Evolutionary conservation across 495 filamentous ascomycete genomes (phyloP).

Genomic region (Hypoxylon fragiforme): DNA sequence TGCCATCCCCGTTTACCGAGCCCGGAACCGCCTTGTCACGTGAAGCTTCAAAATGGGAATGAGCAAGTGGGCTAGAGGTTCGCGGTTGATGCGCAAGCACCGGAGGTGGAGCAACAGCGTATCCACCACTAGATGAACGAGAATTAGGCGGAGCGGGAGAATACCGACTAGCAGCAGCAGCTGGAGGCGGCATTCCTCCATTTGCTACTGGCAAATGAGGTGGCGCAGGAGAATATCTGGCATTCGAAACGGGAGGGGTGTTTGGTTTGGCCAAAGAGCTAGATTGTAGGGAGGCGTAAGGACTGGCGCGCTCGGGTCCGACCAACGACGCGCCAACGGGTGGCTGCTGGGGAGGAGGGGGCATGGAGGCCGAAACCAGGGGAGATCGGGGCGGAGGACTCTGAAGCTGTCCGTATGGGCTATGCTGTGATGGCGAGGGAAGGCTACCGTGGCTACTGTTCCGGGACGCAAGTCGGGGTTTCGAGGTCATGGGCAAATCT

Average conservation of each 20-base stretch:
- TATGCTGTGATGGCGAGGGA: conserved; percentile 45
- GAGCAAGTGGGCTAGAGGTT: conserved; percentile 82
- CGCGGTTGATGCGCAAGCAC: conserved; percentile 75
- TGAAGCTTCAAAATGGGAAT: conserved; percentile 64
- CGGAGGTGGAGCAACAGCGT: conserved; percentile 49
- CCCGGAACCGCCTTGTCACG: conserved; percentile 44
- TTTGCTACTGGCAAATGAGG: conserved; percentile 44
- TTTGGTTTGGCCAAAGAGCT: conserved; percentile 44
- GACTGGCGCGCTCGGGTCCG: conserved; percentile 62
- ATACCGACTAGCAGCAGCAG: conserved; percentile 50
- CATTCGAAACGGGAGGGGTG: conserved; percentile 41
- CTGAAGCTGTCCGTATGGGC: conserved; percentile 37
- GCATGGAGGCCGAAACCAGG: conserved; percentile 28
- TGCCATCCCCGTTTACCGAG: conserved; percentile 36
- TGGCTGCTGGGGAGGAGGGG: conserved; percentile 32
- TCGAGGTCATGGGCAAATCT: conserved; percentile 73
- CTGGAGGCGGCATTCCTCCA: conserved; percentile 42
- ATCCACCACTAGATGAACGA: conserved; percentile 43
- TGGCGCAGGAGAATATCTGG: conserved; percentile 66
- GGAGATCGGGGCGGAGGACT: conserved; percentile 33
- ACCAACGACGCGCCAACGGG: conserved; percentile 45
- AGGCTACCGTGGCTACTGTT: conserved; percentile 44
- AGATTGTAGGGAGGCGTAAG: conserved; percentile 58
- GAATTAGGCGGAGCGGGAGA: conserved; percentile 54
- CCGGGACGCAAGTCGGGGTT: conserved; percentile 55